A percentile compares a stretch with the other conserved stretches of the same genome.
These are phyloP conservation scores for Linum usitatissimum DNA, from an alignment of 345 rosid species.

Conservation along the genomic window DNA sequence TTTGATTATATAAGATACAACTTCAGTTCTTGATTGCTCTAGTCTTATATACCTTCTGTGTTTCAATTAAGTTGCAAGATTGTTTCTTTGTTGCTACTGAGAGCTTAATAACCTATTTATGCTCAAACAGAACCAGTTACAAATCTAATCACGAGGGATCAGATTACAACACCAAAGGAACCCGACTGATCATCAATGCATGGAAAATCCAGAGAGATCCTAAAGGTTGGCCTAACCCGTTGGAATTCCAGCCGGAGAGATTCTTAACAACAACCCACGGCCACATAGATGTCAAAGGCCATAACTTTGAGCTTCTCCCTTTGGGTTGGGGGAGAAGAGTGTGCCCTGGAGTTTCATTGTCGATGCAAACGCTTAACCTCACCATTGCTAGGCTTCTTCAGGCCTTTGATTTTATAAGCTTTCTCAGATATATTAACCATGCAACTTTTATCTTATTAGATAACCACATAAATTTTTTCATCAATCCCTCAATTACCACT, in stretches of 20 bases:
- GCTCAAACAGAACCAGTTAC: no score
- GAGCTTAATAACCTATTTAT: no score
- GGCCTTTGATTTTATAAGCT: neutral
- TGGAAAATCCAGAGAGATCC: conserved; percentile 40
- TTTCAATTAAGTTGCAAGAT: no score
- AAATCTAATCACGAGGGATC: no score
- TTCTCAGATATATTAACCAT: no score
- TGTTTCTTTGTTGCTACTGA: no score
- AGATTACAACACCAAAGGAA: conserved; percentile 31
- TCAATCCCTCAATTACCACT: no score
- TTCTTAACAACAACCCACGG: conserved; percentile 12
- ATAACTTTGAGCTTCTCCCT: conserved; percentile 11
- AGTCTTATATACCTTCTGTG: no score
- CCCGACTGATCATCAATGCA: conserved; percentile 37
- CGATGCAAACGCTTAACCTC: neutral
- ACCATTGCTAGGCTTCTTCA: neutral
- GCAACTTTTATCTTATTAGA: no score
- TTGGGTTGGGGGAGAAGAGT: neutral
- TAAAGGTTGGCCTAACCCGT: conserved; percentile 5
- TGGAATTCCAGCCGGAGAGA: conserved; percentile 13
- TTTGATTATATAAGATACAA: no score
- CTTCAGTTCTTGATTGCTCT: no score
- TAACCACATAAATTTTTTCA: no score
- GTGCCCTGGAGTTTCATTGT: neutral
- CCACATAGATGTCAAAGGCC: conserved; percentile 14